Conservation (phyloP, 148 eudicot species). For the Camellia sinensis region DNA sequence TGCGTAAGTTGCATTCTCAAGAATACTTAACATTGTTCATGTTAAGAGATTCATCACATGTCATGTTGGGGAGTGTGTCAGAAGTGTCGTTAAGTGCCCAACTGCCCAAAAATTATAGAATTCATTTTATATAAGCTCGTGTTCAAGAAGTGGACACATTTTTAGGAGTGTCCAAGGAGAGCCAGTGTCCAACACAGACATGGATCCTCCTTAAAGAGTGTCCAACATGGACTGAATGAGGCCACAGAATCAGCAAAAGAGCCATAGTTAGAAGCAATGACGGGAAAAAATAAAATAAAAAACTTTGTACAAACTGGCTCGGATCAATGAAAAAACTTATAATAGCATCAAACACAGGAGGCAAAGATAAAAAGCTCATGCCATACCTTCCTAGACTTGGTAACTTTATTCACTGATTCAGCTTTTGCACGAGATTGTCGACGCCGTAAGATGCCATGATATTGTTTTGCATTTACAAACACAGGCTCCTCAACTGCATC, state of each 20-base stretch:
- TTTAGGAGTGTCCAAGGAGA: background rate
- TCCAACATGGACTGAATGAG: background rate
- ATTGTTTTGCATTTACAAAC: slow-evolving; percentile 81
- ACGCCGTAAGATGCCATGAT: slow-evolving; percentile 76
- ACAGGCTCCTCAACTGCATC: slow-evolving; percentile 80
- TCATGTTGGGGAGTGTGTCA: too few species aligned
- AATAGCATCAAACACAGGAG: background rate
- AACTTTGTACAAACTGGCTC: background rate
- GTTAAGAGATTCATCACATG: too few species aligned
- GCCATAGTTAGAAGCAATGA: background rate
- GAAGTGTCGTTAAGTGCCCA: too few species aligned
- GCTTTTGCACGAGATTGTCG: slow-evolving; percentile 84
- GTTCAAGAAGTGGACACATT: too few species aligned
- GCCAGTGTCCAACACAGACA: background rate
- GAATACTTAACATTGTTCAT: too few species aligned
- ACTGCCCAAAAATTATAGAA: too few species aligned
- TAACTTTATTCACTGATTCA: slow-evolving; percentile 59
- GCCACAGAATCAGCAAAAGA: slow-evolving; percentile 15
- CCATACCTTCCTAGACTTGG: slow-evolving; percentile 57
- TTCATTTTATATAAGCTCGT: too few species aligned
- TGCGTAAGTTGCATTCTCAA: too few species aligned
- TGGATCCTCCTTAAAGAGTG: background rate
- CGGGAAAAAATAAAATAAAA: background rate
- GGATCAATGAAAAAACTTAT: too few species aligned
- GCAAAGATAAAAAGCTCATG: background rate